phyloP scores from a whole-genome alignment of 2,329 filamentous ascomycete species.

The Fusarium brevicatenulatum region DNA sequence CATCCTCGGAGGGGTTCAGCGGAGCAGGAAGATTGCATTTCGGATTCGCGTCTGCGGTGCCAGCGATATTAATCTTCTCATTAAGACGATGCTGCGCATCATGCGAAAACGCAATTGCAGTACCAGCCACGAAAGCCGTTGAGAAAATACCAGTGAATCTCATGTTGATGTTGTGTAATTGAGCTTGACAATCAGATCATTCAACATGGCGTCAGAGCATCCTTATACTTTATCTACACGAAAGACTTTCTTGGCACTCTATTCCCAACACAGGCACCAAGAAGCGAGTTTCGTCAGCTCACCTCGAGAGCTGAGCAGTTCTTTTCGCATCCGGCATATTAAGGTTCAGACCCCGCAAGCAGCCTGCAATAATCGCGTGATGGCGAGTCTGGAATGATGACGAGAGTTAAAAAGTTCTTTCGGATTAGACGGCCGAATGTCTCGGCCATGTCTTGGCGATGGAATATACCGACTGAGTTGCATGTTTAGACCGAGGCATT shows the following conservation, averaged over 20 bases:
- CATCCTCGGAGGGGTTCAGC: slow-evolving; percentile 44
- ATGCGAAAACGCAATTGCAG: neutral
- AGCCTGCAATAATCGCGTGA: neutral
- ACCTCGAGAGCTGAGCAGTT: neutral
- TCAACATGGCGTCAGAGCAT: neutral
- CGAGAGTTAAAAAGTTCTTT: neutral
- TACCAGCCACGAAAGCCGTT: neutral
- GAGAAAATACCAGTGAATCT: neutral
- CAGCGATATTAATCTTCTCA: neutral
- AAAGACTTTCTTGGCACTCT: neutral
- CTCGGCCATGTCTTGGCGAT: neutral
- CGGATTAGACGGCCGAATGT: neutral
- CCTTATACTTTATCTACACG: neutral
- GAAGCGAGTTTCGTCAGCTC: neutral
- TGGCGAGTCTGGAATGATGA: neutral
- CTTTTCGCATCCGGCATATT: neutral
- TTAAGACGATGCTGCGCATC: neutral
- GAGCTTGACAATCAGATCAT: neutral
- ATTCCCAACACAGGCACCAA: neutral
- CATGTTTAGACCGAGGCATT: neutral
- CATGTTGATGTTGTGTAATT: neutral
- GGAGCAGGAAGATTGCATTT: slow-evolving; percentile 45
- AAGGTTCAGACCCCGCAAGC: neutral
- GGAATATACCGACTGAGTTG: too few species aligned
- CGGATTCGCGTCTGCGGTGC: neutral